Percentiles rank a stretch among this genome's conserved stretches.
These are phyloP conservation scores for Boletus sensibilis DNA, from an alignment of 768 basidiomycete species.

Conservation along the genomic window DNA sequence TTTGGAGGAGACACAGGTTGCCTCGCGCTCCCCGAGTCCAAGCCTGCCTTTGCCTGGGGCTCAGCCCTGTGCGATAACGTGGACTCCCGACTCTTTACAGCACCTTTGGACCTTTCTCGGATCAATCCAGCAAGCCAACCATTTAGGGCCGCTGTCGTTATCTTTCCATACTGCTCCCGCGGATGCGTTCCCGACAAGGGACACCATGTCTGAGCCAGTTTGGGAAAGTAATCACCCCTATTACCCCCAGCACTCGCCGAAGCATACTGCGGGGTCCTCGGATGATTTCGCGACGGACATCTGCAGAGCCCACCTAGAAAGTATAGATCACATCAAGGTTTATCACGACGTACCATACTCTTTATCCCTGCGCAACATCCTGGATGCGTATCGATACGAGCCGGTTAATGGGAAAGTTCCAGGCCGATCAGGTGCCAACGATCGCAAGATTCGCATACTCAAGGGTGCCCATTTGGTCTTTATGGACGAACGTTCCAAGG, in stretches of 20 bases:
- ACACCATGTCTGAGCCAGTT: constrained; percentile 19
- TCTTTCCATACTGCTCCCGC: constrained; percentile 43
- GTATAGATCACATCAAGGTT: constrained; percentile 54
- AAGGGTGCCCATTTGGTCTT: constrained; percentile 49
- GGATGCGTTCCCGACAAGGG: constrained; percentile 6
- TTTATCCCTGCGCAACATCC: constrained; percentile 47
- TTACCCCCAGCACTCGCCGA: constrained; percentile 17
- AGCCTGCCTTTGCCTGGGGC: constrained; percentile 12
- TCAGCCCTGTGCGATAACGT: constrained; percentile 37
- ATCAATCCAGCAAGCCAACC: constrained; percentile 35
- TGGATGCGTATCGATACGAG: constrained; percentile 50
- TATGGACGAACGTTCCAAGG: constrained; percentile 46
- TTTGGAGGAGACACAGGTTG: constrained; percentile 29
- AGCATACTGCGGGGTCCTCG: constrained; percentile 2
- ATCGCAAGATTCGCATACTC: constrained; percentile 44
- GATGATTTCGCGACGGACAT: constrained; percentile 16
- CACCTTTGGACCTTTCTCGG: constrained; percentile 53
- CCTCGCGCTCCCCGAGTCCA: constrained; percentile 20
- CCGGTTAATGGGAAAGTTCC: constrained; percentile 6
- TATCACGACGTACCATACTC: constrained; percentile 54
- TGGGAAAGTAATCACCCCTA: constrained; percentile 28
- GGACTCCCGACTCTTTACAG: constrained; percentile 44
- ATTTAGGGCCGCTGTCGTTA: constrained; percentile 47
- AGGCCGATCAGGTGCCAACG: constrained; percentile 27
- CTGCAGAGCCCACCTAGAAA: constrained; percentile 26